phyloP scores from a whole-genome alignment of 2,329 filamentous ascomycete species.

The Aspergillus piperis region DNA sequence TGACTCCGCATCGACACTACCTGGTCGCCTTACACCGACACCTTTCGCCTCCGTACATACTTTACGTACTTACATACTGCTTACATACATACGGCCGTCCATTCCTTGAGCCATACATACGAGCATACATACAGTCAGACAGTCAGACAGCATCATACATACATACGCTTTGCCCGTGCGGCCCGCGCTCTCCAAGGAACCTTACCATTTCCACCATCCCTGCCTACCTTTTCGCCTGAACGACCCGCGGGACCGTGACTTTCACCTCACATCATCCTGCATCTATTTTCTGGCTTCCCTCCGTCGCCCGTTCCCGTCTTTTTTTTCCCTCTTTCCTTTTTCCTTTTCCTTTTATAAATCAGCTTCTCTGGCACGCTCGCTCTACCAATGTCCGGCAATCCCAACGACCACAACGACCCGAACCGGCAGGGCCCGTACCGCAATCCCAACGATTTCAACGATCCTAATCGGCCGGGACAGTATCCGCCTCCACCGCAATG shows the following conservation, averaged over 20 bases:
- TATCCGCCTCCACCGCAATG: constrained; percentile 46
- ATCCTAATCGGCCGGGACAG: constrained; percentile 49
- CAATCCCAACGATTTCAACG: constrained; percentile 43
- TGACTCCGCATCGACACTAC: constrained; percentile 30
- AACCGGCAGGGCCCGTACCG: constrained; percentile 49
- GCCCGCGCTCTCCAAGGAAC: constrained; percentile 3
- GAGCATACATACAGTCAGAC: constrained; percentile 8
- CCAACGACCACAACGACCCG: constrained; percentile 44
- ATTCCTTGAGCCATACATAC: constrained; percentile 12
- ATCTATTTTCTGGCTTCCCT: constrained; percentile 24
- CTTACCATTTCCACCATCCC: constrained; percentile 11
- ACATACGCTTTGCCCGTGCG: constrained; percentile 9
- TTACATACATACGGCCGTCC: constrained; percentile 16
- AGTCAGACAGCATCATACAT: constrained; percentile 14
- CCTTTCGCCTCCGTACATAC: constrained; percentile 14
- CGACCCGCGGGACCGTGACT: constrained; percentile 24
- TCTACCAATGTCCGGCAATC: constrained; percentile 47
- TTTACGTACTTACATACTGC: constrained; percentile 16
- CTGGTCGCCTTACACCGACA: constrained; percentile 22
- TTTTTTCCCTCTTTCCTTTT: constrained; percentile 12
- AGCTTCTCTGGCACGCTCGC: constrained; percentile 23
- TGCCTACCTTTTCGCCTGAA: constrained; percentile 21
- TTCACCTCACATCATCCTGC: constrained; percentile 34
- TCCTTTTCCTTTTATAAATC: constrained; percentile 26
- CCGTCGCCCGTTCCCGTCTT: not conserved